Percentiles rank a stretch among this genome's conserved stretches.
These are phyloP conservation scores for Globisporangium paroecandrum DNA, from an alignment of 352 stramenopile species.

Conservation along the genomic window DNA sequence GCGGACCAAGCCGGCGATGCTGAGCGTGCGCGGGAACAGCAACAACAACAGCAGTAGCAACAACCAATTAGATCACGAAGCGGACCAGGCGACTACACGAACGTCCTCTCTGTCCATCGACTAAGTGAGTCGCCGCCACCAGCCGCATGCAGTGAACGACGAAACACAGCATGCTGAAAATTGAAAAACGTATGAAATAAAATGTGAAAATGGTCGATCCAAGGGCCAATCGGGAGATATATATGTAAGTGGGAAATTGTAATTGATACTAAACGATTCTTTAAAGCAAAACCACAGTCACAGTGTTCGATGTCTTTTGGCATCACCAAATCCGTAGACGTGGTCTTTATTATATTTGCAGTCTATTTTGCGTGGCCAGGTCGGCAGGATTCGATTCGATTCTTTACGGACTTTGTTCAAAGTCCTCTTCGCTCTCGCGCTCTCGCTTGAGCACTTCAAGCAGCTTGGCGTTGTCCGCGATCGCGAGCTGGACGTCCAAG, in stretches of 20 bases:
- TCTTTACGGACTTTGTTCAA: neutral
- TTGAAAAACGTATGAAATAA: neutral
- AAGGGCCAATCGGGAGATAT: no score
- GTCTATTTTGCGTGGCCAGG: neutral
- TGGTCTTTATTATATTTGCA: neutral
- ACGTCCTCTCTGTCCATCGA: neutral
- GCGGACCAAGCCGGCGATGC: neutral
- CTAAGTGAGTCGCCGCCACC: neutral
- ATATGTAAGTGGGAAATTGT: no score
- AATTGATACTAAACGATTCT: no score
- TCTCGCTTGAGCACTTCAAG: conserved; percentile 45
- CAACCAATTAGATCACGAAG: neutral
- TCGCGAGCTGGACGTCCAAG: conserved; percentile 44
- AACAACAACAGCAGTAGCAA: neutral
- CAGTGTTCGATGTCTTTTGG: no score
- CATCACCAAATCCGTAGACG: no score
- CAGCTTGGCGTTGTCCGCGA: conserved; percentile 52
- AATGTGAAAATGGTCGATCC: neutral
- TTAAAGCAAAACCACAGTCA: no score
- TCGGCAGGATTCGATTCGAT: neutral
- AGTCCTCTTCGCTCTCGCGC: conserved; percentile 4
- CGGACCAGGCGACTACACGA: neutral
- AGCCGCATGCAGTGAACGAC: neutral
- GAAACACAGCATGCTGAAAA: neutral
- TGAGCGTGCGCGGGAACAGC: neutral